Percentiles rank a stretch among this genome's conserved stretches.
Conservation (phyloP, 2,329 filamentous ascomycete genomes). For the Diplodia sapinea region DNA sequence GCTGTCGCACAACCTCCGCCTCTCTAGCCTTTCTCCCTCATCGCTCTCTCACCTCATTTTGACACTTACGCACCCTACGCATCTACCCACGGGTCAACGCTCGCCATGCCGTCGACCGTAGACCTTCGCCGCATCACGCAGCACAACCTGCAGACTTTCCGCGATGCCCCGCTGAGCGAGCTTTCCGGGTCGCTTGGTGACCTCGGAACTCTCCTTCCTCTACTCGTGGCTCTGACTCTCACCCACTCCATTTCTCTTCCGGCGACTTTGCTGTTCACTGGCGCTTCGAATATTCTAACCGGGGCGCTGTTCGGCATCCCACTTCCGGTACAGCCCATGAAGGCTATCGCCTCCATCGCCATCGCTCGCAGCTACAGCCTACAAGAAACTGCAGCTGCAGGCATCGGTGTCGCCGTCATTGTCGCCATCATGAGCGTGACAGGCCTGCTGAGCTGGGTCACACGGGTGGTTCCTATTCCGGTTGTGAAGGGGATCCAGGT, state of each 20-base stretch:
- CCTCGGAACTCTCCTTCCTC: constrained; percentile 84
- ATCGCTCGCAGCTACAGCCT: constrained; percentile 71
- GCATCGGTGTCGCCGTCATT: constrained; percentile 75
- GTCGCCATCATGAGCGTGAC: constrained; percentile 80
- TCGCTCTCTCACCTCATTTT: neutral
- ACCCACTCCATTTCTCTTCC: constrained; percentile 80
- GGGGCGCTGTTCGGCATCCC: constrained; percentile 86
- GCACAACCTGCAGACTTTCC: constrained; percentile 64
- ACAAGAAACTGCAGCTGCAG: constrained; percentile 78
- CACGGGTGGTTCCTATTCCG: constrained; percentile 77
- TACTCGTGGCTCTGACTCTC: constrained; percentile 83
- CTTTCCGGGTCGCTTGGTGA: constrained; percentile 89
- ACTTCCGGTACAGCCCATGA: constrained; percentile 83
- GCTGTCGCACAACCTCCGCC: constrained; percentile 8
- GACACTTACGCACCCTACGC: neutral
- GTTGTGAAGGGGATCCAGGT: constrained; percentile 96
- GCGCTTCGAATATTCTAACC: constrained; percentile 83
- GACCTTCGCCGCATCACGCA: constrained; percentile 40
- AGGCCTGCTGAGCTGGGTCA: constrained; percentile 76
- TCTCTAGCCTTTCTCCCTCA: neutral
- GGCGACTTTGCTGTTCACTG: constrained; percentile 85
- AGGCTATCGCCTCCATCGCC: constrained; percentile 90
- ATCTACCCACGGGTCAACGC: neutral
- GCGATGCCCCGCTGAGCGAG: constrained; percentile 68
- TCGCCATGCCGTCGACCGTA: constrained; percentile 15